Evolutionary conservation across 2,329 filamentous ascomycete genomes (phyloP), one percentile per base, ranked within the genome.

Genomic region (Trichophyton simii): DNA sequence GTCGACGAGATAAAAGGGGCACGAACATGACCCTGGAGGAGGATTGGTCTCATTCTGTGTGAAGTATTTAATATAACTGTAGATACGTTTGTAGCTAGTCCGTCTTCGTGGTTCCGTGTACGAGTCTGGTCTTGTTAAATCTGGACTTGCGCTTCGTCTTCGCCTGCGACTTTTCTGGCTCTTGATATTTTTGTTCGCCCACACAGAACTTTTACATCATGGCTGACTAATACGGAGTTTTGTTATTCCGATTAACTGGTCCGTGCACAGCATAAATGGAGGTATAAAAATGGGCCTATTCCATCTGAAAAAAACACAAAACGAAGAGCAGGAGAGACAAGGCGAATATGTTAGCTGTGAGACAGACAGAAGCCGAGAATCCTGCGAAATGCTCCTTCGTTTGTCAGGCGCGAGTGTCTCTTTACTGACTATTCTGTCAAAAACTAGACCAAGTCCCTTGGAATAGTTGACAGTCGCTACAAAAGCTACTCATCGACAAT

Each of bases 11-110:
- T 44, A 18, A 44, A 15, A 44, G 41, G 58, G 60, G 18, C 61
- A 77, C 81, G 70, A 76, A 87, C 86, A 85, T 99, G 94, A 78
- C 94, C 94, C 76, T 90, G 87, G 72, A 99, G 84, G 71, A 99
- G 82, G 77, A 96, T 95, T 73, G 94, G 94, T 81, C 94, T 90
- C 94, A 99, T 99, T 65, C 78, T 90, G 79, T 18, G n/a, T 48
- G 20, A 11, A 9, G 11, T 31, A 8, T 54, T 6, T 31, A 4
- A 13, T 31, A 13, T 3, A n/a, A 8, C 50, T 2, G 28, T 31
- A 7, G 8, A 11, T 54, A 13, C 11, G 28, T 54, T 9, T 54
- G 20, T 6, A 25, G 22, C 5, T 3, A 13, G 4, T 13, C 34
- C 34, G 34, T 38, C 34, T 38, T 38, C 34, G 34, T 38, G 34